Evolutionary conservation across 306 rosid species (phyloP), one percentile per base, ranked within the genome.

Genomic region (Quercus parvula): DNA sequence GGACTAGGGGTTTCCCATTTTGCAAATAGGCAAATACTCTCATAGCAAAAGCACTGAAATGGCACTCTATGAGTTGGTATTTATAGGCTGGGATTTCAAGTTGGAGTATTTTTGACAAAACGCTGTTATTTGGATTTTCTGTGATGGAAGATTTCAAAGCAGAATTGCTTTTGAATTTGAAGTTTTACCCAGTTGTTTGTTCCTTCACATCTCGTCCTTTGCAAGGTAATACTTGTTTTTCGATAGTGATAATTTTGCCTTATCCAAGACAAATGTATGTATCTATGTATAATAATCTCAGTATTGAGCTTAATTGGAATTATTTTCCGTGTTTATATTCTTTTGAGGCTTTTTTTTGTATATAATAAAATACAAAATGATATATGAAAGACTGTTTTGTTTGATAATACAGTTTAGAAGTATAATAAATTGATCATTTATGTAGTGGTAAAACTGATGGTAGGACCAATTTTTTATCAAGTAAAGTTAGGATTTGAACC

Each of bases 141-240:
- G 79, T 75, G 84, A 77, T 78, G 84, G 76, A 82, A 76, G 83
- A 76, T 75, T 80, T 81, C 77, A 80, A 85, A 72, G 81, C 85
- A 54, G 87, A 81, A 67, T 87, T 68, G 76, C 81, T 76, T 81
- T 83, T 83, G 84, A 84, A 76, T 86, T 74, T 79, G 85, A 80
- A 85, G 82, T 67, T 79, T 81, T 84, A 71, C 66, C 81, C 75
- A 56, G 82, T 76, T 74, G 85, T 73, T 88, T 67, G 78, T 82
- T 73, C 81, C 79, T 86, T 71, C 74, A 71, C 79, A 46, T 79
- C 81, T 76, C 83, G 63, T 82, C 74, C 81, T 82, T 84, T 77
- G 67, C 63, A 80, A 92, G 97, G 94, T 92, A 88, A 87, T 41
- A 76, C 79, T 59, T 77, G 71, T 70, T 68, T 70, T 78, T 78